Conservation (phyloP, 768 basidiomycete species). For the Holtermanniella nyarrowii region DNA sequence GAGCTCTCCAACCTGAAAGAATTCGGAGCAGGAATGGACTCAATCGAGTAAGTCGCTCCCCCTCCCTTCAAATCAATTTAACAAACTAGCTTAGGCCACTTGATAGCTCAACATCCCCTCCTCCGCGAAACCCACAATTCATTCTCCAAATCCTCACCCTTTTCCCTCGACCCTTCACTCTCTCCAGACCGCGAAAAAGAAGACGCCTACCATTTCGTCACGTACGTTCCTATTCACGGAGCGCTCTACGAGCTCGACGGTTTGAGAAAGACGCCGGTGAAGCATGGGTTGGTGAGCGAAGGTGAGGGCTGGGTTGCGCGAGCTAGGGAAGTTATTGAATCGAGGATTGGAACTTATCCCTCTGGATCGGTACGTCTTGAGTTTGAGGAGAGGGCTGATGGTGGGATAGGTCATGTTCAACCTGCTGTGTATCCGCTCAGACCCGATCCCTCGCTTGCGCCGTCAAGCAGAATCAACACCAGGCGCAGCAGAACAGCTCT, state of each 20-base stretch:
- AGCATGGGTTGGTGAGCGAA: conserved; percentile 52
- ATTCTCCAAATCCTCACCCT: conserved; percentile 77
- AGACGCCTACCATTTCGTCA: conserved; percentile 95
- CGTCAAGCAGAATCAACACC: conserved; percentile 30
- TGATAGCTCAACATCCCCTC: conserved; percentile 39
- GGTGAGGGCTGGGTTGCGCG: conserved; percentile 69
- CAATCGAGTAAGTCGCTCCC: conserved; percentile 43
- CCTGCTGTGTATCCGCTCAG: conserved; percentile 73
- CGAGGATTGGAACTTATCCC: conserved; percentile 82
- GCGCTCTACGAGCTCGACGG: conserved; percentile 89
- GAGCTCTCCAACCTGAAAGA: conserved; percentile 62
- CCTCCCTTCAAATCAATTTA: not conserved
- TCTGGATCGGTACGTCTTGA: conserved; percentile 60
- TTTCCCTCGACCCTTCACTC: conserved; percentile 69
- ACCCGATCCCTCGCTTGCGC: conserved; percentile 63
- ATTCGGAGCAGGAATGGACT: conserved; percentile 78
- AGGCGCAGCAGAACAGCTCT: conserved; percentile 14
- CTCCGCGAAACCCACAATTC: conserved; percentile 67
- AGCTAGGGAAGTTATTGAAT: conserved; percentile 76
- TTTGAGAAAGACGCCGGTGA: conserved; percentile 64
- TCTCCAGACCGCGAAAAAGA: conserved; percentile 51
- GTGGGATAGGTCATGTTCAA: conserved; percentile 74
- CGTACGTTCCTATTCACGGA: conserved; percentile 77
- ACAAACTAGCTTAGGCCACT: conserved; percentile 33
- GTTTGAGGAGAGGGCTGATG: not conserved